These are phyloP conservation scores for Croton laevigatus DNA, from an alignment of 441 rosid genomes.

Conservation along the genomic window DNA sequence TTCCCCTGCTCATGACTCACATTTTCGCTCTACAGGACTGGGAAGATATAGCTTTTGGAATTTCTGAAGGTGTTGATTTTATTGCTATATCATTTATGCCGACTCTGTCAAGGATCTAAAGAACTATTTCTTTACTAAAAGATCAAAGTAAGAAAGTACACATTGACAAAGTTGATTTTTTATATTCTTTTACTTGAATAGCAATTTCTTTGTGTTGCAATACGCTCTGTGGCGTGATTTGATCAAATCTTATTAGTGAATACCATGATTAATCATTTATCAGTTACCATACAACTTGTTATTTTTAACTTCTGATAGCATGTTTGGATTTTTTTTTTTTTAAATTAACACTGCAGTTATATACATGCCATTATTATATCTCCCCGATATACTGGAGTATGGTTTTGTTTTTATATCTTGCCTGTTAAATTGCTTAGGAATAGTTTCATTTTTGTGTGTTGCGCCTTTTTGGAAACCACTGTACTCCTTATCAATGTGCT, in stretches of 20 bases:
- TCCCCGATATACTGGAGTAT: constrained; percentile 1
- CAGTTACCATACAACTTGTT: background rate
- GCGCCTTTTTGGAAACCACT: background rate
- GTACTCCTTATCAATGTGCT: background rate
- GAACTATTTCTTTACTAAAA: constrained; percentile 47
- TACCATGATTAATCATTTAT: background rate
- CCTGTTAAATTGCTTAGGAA: background rate
- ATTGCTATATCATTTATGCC: constrained; percentile 67
- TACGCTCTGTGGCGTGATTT: background rate
- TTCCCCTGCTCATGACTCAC: background rate
- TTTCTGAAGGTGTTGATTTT: constrained; percentile 65
- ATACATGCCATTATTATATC: background rate
- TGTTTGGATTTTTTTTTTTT: no score
- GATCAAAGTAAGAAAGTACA: constrained; percentile 43
- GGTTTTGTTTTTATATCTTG: background rate
- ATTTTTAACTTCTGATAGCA: no score
- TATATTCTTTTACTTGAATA: background rate
- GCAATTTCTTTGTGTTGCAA: constrained; percentile 1
- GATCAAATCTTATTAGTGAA: background rate
- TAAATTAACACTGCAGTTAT: no score
- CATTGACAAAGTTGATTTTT: background rate
- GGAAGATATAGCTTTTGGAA: constrained; percentile 65
- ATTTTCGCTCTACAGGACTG: constrained; percentile 48
- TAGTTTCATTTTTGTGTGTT: background rate
- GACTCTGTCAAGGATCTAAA: constrained; percentile 50